phyloP scores from a whole-genome alignment of 345 rosid genomes.

The Populus pruinosa region DNA sequence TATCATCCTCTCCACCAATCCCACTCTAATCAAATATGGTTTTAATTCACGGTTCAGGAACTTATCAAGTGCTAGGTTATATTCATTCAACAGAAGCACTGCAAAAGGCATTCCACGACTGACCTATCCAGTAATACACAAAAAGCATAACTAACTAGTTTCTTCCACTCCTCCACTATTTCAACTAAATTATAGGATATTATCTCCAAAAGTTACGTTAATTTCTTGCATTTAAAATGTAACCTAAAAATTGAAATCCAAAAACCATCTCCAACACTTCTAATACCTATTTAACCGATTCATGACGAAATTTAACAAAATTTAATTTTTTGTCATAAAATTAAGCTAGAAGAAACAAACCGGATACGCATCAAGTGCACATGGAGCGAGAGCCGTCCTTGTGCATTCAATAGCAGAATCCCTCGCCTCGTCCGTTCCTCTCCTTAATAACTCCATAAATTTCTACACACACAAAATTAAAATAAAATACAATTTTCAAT shows the following conservation, averaged over 20 bases:
- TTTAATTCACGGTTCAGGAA: background rate
- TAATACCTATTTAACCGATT: too few species aligned
- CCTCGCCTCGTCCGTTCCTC: slow-evolving; percentile 62
- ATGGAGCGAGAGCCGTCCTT: slow-evolving; percentile 85
- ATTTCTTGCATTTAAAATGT: too few species aligned
- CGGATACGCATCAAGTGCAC: slow-evolving; percentile 97
- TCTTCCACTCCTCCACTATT: too few species aligned
- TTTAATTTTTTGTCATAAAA: too few species aligned
- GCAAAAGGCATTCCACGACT: background rate
- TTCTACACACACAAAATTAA: slow-evolving; percentile 40
- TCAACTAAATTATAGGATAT: too few species aligned
- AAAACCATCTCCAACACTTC: too few species aligned
- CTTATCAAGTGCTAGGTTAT: background rate
- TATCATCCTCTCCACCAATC: background rate
- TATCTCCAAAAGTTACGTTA: too few species aligned
- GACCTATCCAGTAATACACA: background rate
- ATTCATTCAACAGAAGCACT: background rate
- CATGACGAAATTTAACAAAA: too few species aligned
- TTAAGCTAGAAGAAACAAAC: slow-evolving; percentile 23
- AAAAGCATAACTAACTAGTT: background rate
- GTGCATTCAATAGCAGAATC: slow-evolving; percentile 67
- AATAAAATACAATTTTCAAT: background rate
- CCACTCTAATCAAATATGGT: background rate
- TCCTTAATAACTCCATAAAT: slow-evolving; percentile 84
- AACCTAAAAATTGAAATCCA: too few species aligned